These are phyloP conservation scores for Kockiozyma suomiensis DNA, from an alignment of 805 yeast genomes.

Conservation along the genomic window DNA sequence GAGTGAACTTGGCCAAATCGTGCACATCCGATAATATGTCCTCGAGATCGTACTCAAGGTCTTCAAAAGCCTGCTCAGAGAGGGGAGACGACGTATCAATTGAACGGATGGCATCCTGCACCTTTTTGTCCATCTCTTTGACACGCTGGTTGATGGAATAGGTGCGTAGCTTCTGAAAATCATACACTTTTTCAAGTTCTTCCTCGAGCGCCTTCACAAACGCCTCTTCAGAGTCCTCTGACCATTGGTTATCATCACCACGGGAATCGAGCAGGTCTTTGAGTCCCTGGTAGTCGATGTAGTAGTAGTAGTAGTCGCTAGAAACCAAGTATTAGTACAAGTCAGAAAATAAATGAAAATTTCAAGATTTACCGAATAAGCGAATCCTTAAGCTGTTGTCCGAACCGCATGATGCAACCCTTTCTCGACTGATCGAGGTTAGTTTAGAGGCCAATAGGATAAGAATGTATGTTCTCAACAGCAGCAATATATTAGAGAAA, in stretches of 20 bases:
- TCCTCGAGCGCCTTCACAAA: conserved; percentile 74
- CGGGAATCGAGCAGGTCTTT: conserved; percentile 64
- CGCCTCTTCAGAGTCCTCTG: conserved; percentile 75
- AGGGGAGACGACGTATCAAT: conserved; percentile 47
- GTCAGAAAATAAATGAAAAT: background rate
- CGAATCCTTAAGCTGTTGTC: conserved; percentile 87
- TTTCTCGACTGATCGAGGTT: background rate
- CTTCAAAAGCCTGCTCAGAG: conserved; percentile 70
- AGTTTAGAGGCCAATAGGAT: background rate
- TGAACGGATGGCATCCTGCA: conserved; percentile 58
- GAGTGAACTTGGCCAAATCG: conserved; percentile 90
- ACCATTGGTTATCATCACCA: conserved; percentile 59
- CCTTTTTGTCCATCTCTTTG: conserved; percentile 73
- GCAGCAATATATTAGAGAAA: background rate
- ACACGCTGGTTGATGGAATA: conserved; percentile 84
- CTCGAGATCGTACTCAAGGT: conserved; percentile 71
- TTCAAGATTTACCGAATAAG: conserved; percentile 52
- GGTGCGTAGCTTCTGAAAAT: conserved; percentile 85
- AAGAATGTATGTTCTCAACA: background rate
- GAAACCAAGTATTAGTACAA: background rate
- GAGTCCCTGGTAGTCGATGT: conserved; percentile 88
- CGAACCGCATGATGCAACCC: conserved; percentile 78
- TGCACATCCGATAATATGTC: conserved; percentile 97
- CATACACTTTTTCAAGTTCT: conserved; percentile 90
- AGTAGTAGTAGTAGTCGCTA: conserved; percentile 56